Evolutionary conservation across 371 early-diverging fungal genomes (phyloP).

Genomic region (Massospora cicadina): DNA sequence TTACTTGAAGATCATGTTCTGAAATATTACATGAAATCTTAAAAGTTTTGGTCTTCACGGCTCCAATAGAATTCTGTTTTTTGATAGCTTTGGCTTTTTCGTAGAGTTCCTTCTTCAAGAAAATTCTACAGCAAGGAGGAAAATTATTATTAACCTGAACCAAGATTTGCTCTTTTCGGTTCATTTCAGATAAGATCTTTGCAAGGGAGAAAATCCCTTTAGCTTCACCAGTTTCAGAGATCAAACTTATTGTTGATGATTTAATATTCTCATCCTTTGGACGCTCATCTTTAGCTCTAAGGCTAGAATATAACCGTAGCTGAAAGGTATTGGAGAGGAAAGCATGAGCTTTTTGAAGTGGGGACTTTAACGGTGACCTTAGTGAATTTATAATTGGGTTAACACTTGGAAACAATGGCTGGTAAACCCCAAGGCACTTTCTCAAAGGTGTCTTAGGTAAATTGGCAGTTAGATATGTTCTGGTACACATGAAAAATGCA

Average conservation of each 20-base stretch:
- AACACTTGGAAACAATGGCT: too few relatives aligned
- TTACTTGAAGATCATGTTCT: neutral
- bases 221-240: neutral
- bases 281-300: too few relatives aligned
- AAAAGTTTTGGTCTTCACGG: neutral
- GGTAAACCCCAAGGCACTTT: too few relatives aligned
- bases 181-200: neutral
- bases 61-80: neutral
- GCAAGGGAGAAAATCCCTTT: neutral
- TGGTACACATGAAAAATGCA: too few relatives aligned
- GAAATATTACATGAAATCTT: neutral
- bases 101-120: neutral
- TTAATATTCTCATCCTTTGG: neutral
- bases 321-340: too few relatives aligned
- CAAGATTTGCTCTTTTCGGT: neutral
- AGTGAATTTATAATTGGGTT: too few relatives aligned
- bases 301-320: too few relatives aligned
- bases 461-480: too few relatives aligned
- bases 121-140: constrained; percentile 1
- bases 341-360: too few relatives aligned
- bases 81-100: neutral
- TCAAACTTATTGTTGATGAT: neutral
- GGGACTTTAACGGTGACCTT: too few relatives aligned
- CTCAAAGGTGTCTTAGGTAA: too few relatives aligned
- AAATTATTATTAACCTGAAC: neutral